Base-by-base conservation (phyloP, 2,329 filamentous ascomycete species). In the Botryotinia narcissicola region DNA sequence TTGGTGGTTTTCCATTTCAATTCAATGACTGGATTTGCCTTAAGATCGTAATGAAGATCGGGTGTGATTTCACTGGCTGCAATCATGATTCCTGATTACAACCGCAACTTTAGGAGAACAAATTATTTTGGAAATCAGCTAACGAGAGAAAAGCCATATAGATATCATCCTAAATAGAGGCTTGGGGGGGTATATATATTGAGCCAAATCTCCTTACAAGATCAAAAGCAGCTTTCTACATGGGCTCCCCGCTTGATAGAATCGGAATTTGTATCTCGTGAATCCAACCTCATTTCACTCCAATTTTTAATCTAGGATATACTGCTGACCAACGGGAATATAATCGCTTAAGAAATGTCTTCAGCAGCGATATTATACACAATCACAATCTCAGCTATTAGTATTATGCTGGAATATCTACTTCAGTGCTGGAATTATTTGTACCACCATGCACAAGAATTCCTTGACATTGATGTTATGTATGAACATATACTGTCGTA, bases 1-100 rank as follows among this genome's bases (percentile, higher is more conserved):
- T 63, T 48, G 32, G n/a, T 63, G 22, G 57, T 62, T 25, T 51
- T 71, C 69, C 69, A 71, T 37, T 25, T 63, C 0, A 57, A 71
- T 4, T n/a, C 35, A 37, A 29, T 37, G 4, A 20, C 18, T 37
- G 54, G 16, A 16, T 62, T 62, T 6, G 10, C 46, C 8, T 29
- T 37, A 5, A 8, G 40, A 54, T 1, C 8, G 9, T 40, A 25
- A 3, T 20, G 16, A 29, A 40, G 7, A 18, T 54, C 35, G n/a
- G 25, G 4, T 40, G 46, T 35, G 20, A 54, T 16, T 5, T 42
- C 40, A 25, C 2, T 22, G 9, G 46, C 35, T 29, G 46, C 48
- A 12, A 37, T n/a, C 46, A 67, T 67, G 12, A 29, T 51, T 40
- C 14, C 1, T 29, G 32, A 37, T 54, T 68, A 22, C 9, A 25